phyloP scores from a whole-genome alignment of 1,139 yeast species.

The Debaryomyces subglobosus region DNA sequence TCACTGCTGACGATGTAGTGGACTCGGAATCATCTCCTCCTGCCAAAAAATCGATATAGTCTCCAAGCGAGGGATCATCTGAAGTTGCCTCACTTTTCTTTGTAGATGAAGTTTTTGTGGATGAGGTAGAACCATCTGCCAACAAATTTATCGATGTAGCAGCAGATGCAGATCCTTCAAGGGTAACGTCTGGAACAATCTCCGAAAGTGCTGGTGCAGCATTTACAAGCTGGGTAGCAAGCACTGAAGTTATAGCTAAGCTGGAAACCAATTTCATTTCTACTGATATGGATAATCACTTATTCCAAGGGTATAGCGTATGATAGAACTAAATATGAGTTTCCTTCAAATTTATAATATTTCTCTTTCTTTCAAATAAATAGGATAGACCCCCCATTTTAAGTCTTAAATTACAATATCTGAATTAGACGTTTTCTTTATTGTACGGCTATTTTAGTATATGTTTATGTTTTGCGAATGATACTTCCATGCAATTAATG shows the following conservation, averaged over 20 bases:
- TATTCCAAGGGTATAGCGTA: neutral
- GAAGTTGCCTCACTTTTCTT: neutral
- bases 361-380: neutral
- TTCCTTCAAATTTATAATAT: neutral
- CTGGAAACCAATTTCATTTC: slow-evolving; percentile 10
- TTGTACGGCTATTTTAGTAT: neutral
- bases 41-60: neutral
- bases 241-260: slow-evolving; percentile 7
- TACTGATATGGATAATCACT: neutral
- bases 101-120: neutral
- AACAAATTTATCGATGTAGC: slow-evolving; percentile 9
- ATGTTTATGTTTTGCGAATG: slow-evolving; percentile 5
- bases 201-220: slow-evolving; percentile 19
- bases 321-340: neutral
- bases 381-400: neutral
- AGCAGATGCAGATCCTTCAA: slow-evolving; percentile 20
- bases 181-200: slow-evolving; percentile 24
- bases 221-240: slow-evolving; percentile 7
- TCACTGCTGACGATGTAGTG: neutral
- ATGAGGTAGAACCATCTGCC: neutral
- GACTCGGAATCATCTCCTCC: neutral
- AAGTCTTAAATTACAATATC: neutral
- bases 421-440: neutral
- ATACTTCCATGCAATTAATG: neutral
- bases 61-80: neutral